Percentiles rank a stretch among this genome's conserved stretches.
phyloP scores from a whole-genome alignment of 1,139 yeast species.

The Groenewaldozyma auringiensis region DNA sequence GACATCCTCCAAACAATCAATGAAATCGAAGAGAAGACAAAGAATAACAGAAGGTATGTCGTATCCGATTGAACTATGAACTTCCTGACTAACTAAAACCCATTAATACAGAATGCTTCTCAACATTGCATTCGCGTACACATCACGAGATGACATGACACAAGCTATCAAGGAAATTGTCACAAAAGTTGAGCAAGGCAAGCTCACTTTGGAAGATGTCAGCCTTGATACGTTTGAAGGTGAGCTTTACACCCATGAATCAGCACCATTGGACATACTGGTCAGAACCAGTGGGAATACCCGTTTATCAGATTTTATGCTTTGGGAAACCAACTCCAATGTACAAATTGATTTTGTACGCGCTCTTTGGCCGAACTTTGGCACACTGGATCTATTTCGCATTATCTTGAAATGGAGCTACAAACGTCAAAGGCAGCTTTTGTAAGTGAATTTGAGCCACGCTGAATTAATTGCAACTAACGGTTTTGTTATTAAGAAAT shows the following conservation, averaged over 20 bases:
- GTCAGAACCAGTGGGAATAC: conserved; percentile 85
- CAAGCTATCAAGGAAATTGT: conserved; percentile 54
- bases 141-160: conserved; percentile 86
- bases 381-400: conserved; percentile 48
- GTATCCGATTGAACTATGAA: neutral
- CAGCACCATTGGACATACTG: conserved; percentile 75
- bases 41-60: conserved; percentile 39
- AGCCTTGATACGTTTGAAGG: conserved; percentile 43
- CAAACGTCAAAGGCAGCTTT: conserved; percentile 18
- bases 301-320: conserved; percentile 79
- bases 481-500: neutral
- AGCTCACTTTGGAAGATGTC: conserved; percentile 30
- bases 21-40: conserved; percentile 62
- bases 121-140: conserved; percentile 92
- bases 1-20: conserved; percentile 61
- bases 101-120: conserved; percentile 48
- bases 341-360: conserved; percentile 69
- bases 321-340: conserved; percentile 52
- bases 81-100: neutral
- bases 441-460: too few species aligned
- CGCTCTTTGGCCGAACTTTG: conserved; percentile 87
- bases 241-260: conserved; percentile 55
- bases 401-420: conserved; percentile 49
- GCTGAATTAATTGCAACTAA: neutral
- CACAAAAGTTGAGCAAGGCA: conserved; percentile 27